These are phyloP conservation scores for Macadamia tetraphylla DNA, from an alignment of 164 flowering plant species.

Conservation along the genomic window DNA sequence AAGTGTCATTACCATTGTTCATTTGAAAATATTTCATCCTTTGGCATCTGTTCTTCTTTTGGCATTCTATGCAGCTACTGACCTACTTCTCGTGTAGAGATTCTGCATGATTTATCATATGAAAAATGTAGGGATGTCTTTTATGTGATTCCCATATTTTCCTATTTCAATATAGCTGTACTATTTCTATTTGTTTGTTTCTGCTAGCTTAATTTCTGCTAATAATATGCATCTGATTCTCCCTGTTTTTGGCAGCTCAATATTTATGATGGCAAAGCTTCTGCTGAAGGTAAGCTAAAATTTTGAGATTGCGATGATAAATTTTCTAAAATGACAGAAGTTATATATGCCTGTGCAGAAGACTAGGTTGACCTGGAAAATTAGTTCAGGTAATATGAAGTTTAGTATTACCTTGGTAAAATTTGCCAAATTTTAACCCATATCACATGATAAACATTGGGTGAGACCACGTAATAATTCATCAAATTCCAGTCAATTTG, in stretches of 20 bases:
- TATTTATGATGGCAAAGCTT: constrained; percentile 74
- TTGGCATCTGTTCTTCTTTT: too few species aligned
- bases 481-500: too few species aligned
- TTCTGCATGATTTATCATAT: neutral
- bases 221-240: neutral
- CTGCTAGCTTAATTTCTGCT: neutral
- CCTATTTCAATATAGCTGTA: neutral
- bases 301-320: neutral
- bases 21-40: neutral
- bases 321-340: neutral
- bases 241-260: constrained; percentile 55
- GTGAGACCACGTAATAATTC: too few species aligned
- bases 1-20: too few species aligned
- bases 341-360: neutral
- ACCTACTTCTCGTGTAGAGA: neutral
- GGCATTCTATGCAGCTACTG: too few species aligned
- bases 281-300: constrained; percentile 56
- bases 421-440: too few species aligned
- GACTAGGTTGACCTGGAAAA: neutral
- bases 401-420: neutral
- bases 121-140: neutral
- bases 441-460: too few species aligned
- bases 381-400: neutral
- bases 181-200: neutral
- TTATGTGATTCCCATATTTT: neutral